phyloP scores from a whole-genome alignment of 441 rosid species.

The Erodium chrysanthum region DNA sequence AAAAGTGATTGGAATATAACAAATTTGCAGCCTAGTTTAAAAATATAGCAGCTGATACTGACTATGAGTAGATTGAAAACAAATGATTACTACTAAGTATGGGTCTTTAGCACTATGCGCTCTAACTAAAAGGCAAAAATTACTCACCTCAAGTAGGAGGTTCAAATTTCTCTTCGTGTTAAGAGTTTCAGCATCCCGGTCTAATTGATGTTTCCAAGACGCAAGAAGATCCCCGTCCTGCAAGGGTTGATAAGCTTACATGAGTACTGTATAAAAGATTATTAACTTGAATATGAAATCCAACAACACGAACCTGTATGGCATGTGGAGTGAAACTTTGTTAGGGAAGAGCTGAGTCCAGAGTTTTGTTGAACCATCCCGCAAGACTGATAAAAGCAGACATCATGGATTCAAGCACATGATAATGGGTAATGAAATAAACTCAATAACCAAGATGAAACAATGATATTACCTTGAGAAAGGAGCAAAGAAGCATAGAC shows the following conservation, averaged over 20 bases:
- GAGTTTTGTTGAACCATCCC: conserved; percentile 87
- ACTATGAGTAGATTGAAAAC: too few relatives aligned
- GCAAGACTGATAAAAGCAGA: conserved; percentile 14
- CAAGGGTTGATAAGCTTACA: conserved; percentile 16
- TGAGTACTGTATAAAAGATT: not conserved
- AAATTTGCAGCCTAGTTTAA: too few relatives aligned
- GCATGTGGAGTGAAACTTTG: conserved; percentile 89
- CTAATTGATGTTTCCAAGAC: conserved; percentile 94
- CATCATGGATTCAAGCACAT: not conserved
- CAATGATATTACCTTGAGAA: too few relatives aligned
- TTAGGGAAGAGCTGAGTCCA: conserved; percentile 82
- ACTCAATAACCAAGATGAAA: too few relatives aligned
- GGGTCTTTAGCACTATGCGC: not conserved
- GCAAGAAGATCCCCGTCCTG: conserved; percentile 82
- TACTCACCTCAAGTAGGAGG: conserved; percentile 64
- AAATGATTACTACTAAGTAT: too few relatives aligned
- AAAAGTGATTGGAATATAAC: not conserved
- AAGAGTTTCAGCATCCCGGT: conserved; percentile 79
- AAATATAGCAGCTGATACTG: too few relatives aligned
- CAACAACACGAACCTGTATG: conserved; percentile 58
- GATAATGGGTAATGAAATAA: too few relatives aligned
- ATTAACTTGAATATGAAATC: conserved; percentile 6
- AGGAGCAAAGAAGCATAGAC: too few relatives aligned
- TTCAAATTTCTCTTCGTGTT: conserved; percentile 66
- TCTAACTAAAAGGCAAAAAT: conserved; percentile 1